Percentiles rank a stretch among this genome's conserved stretches.
Conservation (phyloP, 2,329 filamentous ascomycete genomes). For the Colletotrichum caudatum region DNA sequence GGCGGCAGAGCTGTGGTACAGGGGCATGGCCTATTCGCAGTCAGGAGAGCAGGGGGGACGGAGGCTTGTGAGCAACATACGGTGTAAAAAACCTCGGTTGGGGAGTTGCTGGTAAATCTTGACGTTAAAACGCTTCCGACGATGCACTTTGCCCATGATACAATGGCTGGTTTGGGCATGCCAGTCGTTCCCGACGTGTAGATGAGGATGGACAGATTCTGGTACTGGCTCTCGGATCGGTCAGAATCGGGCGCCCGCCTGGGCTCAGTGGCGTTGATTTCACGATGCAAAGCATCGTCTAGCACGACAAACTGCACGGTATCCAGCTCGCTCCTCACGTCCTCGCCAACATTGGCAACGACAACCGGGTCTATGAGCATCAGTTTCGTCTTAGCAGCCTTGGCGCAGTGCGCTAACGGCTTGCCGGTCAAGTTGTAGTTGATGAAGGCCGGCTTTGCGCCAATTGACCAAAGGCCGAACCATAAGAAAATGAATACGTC, state of each 20-base stretch:
- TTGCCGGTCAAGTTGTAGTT: slow-evolving; percentile 86
- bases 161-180: slow-evolving; percentile 82
- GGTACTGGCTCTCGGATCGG: slow-evolving; percentile 61
- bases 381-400: slow-evolving; percentile 73
- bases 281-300: slow-evolving; percentile 66
- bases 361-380: slow-evolving; percentile 76
- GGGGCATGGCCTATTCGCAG: slow-evolving; percentile 77
- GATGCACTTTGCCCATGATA: slow-evolving; percentile 77
- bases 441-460: slow-evolving; percentile 85
- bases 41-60: slow-evolving; percentile 13
- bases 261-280: slow-evolving; percentile 64
- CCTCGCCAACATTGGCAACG: slow-evolving; percentile 66
- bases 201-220: slow-evolving; percentile 78
- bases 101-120: slow-evolving; percentile 68
- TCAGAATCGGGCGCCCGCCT: slow-evolving; percentile 69
- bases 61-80: slow-evolving; percentile 56
- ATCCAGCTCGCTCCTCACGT: slow-evolving; percentile 64
- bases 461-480: slow-evolving; percentile 85
- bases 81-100: slow-evolving; percentile 79
- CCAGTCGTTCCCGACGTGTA: slow-evolving; percentile 90
- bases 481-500: slow-evolving; percentile 81
- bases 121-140: slow-evolving; percentile 65
- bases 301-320: slow-evolving; percentile 72
- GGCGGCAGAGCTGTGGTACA: slow-evolving; percentile 86
- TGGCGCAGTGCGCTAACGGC: slow-evolving; percentile 79